These are phyloP conservation scores for Dioscorea cayenensis DNA, from an alignment of 116 monocot species.

Conservation along the genomic window DNA sequence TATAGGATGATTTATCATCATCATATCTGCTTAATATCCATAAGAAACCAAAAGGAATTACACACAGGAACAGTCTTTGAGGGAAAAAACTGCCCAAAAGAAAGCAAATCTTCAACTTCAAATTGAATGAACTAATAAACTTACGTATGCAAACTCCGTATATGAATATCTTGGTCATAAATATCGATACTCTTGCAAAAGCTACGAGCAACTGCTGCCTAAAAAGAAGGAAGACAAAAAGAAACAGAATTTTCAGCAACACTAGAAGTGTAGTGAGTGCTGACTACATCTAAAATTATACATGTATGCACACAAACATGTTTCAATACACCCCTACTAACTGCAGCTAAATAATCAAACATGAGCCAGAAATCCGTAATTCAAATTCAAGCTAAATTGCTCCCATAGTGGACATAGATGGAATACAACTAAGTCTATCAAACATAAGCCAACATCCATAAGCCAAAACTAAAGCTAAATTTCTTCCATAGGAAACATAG, in stretches of 20 bases:
- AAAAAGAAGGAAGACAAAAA: conserved; percentile 2
- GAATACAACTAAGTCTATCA: no score
- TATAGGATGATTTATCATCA: not conserved
- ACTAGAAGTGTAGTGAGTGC: not conserved
- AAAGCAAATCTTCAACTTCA: not conserved
- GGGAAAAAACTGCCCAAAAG: not conserved
- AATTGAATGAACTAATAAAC: not conserved
- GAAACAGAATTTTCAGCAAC: not conserved
- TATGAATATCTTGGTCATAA: conserved; percentile 91
- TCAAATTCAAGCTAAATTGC: no score
- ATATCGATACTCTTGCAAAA: conserved; percentile 79
- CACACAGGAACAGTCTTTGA: no score
- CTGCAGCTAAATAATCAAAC: no score
- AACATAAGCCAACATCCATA: no score
- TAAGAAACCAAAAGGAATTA: no score
- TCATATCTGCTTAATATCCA: not conserved
- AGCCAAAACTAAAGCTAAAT: no score
- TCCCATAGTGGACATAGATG: no score
- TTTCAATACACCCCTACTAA: no score
- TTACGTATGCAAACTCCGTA: conserved; percentile 74
- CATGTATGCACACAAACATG: no score
- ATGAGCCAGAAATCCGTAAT: no score
- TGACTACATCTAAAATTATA: not conserved
- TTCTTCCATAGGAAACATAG: no score
- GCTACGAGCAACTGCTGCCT: conserved; percentile 65